Percentiles rank a stretch among this genome's conserved stretches.
Conservation (phyloP, 2,329 filamentous ascomycete genomes). For the Beauveria scarabaeidicola region DNA sequence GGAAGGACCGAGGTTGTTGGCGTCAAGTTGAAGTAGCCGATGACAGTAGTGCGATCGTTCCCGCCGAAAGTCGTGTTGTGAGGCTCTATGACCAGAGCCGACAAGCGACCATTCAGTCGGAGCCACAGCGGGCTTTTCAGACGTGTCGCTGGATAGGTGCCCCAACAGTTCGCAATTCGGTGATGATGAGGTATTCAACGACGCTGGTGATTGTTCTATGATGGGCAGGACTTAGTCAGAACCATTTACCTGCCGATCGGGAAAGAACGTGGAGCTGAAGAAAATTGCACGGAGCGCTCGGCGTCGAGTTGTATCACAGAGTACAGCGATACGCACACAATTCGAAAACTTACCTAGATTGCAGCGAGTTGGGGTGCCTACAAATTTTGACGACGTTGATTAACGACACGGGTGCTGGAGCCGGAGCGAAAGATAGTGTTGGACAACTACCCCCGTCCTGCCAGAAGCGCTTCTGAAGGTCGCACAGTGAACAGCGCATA, state of each 20-base stretch:
- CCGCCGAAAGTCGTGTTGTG: neutral
- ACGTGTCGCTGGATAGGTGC: neutral
- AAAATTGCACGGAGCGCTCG: neutral
- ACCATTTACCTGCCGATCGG: neutral
- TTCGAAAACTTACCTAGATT: constrained; percentile 1
- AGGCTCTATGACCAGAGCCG: constrained; percentile 5
- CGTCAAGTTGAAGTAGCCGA: constrained; percentile 15
- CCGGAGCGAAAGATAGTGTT: constrained; percentile 6
- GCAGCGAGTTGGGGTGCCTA: neutral
- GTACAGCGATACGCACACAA: neutral
- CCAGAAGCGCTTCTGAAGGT: constrained; percentile 5
- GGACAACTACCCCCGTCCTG: constrained; percentile 3
- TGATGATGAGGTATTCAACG: neutral
- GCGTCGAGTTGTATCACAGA: neutral
- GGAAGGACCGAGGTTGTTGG: constrained; percentile 23
- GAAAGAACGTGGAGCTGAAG: neutral
- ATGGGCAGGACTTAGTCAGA: constrained; percentile 2
- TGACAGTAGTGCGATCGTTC: constrained; percentile 13
- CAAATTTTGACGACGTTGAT: neutral
- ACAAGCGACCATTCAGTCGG: constrained; percentile 9
- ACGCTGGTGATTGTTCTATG: constrained; percentile 4
- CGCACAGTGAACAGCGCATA: constrained; percentile 7
- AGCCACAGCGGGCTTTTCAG: neutral
- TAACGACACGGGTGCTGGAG: constrained; percentile 8
- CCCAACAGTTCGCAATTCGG: neutral